Conservation (phyloP, 257 asterid genomes). For the Nicotiana tabacum region DNA sequence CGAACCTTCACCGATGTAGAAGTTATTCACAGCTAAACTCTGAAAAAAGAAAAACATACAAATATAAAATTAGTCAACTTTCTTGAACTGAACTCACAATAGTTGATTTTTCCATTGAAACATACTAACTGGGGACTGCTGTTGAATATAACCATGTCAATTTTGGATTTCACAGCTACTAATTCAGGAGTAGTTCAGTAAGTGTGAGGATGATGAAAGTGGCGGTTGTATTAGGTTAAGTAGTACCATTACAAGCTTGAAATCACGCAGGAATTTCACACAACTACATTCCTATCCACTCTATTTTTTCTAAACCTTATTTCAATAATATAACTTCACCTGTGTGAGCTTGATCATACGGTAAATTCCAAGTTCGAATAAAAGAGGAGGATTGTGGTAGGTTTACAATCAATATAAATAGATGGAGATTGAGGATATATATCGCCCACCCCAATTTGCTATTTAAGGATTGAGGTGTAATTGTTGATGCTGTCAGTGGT, state of each 20-base stretch:
- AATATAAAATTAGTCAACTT: not conserved
- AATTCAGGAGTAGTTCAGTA: not conserved
- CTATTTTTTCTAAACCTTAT: not conserved
- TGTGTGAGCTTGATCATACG: not conserved
- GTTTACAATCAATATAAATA: no score
- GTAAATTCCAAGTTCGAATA: no score
- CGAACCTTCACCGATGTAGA: constrained; percentile 68
- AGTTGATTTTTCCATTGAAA: not conserved
- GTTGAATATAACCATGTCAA: not conserved
- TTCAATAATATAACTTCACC: not conserved
- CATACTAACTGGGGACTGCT: not conserved
- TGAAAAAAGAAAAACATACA: constrained; percentile 25
- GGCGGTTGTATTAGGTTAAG: not conserved
- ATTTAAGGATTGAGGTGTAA: no score
- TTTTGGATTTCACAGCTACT: not conserved
- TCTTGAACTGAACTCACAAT: not conserved
- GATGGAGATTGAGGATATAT: no score
- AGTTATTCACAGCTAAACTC: constrained; percentile 68
- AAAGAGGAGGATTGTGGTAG: no score
- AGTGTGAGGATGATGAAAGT: not conserved
- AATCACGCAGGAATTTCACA: not conserved
- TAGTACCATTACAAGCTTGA: not conserved
- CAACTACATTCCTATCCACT: not conserved
- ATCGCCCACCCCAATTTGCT: no score
- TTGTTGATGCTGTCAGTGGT: no score